Evolutionary conservation across 78 protist species (phyloP).

Genomic region (Dictyostelium firmibasis): DNA sequence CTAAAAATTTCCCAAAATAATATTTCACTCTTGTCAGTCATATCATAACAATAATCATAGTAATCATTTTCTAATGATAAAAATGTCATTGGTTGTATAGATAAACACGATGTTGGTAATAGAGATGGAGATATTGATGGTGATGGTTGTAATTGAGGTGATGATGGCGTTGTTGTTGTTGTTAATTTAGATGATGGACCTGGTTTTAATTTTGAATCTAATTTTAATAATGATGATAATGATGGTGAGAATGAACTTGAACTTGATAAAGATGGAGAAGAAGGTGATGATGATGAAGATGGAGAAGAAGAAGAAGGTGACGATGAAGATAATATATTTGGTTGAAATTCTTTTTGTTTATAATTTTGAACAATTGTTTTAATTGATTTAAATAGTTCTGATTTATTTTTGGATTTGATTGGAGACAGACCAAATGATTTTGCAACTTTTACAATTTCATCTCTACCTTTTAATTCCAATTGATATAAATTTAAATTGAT

Average conservation of each 20-base stretch:
- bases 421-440: not conserved
- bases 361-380: not conserved
- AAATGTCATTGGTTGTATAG: not conserved
- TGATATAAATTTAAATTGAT: not conserved
- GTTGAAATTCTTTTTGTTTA: not conserved
- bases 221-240: not conserved
- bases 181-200: not conserved
- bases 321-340: not conserved
- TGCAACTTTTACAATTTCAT: not conserved
- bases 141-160: not conserved
- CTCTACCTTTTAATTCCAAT: not conserved
- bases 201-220: not conserved
- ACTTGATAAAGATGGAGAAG: not conserved
- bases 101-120: not conserved
- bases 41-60: not conserved
- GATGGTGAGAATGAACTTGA: not conserved
- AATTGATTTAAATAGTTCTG: not conserved
- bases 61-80: not conserved
- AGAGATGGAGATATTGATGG: not conserved
- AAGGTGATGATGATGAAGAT: too few species aligned
- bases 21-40: not conserved
- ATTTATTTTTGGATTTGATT: not conserved
- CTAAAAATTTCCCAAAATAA: not conserved
- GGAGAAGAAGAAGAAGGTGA: not conserved
- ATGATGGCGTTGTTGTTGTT: not conserved